Percentiles rank a stretch among this genome's conserved stretches.
Conservation (phyloP, 139 green algal genomes). For the Zygnema circumcarinatum region DNA sequence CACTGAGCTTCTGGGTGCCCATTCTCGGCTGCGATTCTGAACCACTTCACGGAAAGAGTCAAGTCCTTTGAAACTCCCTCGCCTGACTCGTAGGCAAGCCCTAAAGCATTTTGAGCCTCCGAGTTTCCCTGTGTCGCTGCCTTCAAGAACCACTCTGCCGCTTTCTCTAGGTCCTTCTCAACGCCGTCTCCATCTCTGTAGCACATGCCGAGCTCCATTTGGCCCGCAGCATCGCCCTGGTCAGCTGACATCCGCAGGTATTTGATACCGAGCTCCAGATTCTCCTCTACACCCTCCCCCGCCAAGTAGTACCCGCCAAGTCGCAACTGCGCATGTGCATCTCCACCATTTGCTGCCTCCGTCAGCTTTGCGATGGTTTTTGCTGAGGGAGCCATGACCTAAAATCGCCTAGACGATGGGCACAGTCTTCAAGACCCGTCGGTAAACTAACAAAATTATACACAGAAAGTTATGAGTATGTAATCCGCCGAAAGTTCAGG, state of each 20-base stretch:
- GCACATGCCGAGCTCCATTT: conserved; percentile 52
- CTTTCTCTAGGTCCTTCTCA: conserved; percentile 44
- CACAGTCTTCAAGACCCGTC: too few species aligned
- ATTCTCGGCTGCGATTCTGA: conserved; percentile 53
- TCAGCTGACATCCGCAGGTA: not conserved
- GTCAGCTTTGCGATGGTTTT: not conserved
- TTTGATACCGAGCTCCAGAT: not conserved
- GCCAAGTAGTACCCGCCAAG: not conserved
- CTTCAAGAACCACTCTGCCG: conserved; percentile 56
- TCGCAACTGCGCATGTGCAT: not conserved
- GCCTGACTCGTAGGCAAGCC: not conserved
- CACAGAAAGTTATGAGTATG: too few species aligned
- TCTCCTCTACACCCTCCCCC: not conserved
- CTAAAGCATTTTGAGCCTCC: conserved; percentile 3
- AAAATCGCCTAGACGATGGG: too few species aligned
- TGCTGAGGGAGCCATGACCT: not conserved
- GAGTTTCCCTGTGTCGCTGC: conserved; percentile 45
- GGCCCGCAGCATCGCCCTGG: not conserved
- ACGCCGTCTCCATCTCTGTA: conserved; percentile 52
- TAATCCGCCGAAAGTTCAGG: too few species aligned
- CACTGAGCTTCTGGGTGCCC: conserved; percentile 42
- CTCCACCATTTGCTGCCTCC: not conserved
- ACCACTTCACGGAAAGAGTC: conserved; percentile 54
- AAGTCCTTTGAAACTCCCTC: conserved; percentile 36
- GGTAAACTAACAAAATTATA: too few species aligned